Evolutionary conservation across 2,329 filamentous ascomycete genomes (phyloP).

Genomic region (Colletotrichum sp.): DNA sequence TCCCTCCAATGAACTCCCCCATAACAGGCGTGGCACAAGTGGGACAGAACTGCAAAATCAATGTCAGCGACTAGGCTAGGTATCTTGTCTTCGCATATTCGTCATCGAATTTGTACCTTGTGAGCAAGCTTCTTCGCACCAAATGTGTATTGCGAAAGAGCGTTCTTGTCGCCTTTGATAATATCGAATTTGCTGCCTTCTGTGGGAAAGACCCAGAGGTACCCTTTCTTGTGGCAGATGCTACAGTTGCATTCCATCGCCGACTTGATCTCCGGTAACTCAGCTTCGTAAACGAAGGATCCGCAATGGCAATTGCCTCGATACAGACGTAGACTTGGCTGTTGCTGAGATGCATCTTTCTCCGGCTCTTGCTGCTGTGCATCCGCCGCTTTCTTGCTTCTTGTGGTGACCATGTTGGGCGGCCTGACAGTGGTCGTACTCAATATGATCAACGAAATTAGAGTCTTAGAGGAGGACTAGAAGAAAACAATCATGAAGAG

Average conservation of each 20-base stretch:
- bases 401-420: not conserved
- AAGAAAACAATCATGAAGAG: not conserved
- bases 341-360: not conserved
- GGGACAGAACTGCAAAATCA: constrained; percentile 52
- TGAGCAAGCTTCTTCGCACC: constrained; percentile 41
- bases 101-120: constrained; percentile 39
- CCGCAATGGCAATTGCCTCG: constrained; percentile 64
- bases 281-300: constrained; percentile 54
- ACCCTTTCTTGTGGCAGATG: constrained; percentile 61
- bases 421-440: not conserved
- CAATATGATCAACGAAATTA: not conserved
- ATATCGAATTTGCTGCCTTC: constrained; percentile 38
- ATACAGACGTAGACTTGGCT: constrained; percentile 32
- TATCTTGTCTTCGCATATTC: not conserved
- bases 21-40: constrained; percentile 52
- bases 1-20: constrained; percentile 28
- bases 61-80: not conserved
- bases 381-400: not conserved
- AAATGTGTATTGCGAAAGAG: constrained; percentile 50
- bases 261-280: constrained; percentile 61
- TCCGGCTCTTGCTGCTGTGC: not conserved
- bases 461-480: not conserved
- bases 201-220: constrained; percentile 41
- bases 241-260: constrained; percentile 69
- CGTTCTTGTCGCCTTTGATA: constrained; percentile 47